These are phyloP conservation scores for Fusarium poae DNA, from an alignment of 2,329 filamentous ascomycete species.

Conservation along the genomic window DNA sequence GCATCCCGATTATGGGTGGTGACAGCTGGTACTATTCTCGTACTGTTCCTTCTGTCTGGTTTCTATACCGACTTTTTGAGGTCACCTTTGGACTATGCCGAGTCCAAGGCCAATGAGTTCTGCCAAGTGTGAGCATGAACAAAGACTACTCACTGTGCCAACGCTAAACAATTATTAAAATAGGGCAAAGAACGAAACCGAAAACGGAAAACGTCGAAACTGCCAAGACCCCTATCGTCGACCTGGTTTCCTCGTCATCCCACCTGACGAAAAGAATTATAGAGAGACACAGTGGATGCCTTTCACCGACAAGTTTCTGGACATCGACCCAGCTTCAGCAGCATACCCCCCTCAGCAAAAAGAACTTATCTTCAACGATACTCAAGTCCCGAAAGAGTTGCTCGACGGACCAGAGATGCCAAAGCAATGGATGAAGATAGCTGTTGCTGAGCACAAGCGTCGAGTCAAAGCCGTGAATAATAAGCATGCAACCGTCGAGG, in stretches of 20 bases:
- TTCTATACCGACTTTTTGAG: not conserved
- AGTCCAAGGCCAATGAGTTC: not conserved
- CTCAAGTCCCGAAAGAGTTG: not conserved
- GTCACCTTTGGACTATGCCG: not conserved
- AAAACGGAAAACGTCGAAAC: not conserved
- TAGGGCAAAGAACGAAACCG: not conserved
- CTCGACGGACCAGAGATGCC: not conserved
- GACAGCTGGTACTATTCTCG: not conserved
- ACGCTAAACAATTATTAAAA: not conserved
- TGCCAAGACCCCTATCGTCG: conserved; percentile 12
- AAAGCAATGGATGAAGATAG: conserved; percentile 12
- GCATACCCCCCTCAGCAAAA: conserved; percentile 1
- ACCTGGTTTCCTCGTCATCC: not conserved
- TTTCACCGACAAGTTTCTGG: not conserved
- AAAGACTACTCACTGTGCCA: not conserved
- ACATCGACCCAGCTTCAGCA: not conserved
- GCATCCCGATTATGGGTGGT: not conserved
- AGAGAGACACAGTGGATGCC: conserved; percentile 13
- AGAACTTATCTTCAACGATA: conserved; percentile 16
- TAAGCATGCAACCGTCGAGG: not conserved
- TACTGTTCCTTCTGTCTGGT: not conserved
- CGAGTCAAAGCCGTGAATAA: not conserved
- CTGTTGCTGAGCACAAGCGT: not conserved
- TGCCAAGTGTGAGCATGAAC: not conserved
- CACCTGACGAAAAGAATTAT: not conserved